Base-by-base conservation (phyloP, 1,284 basidiomycete genomes). In the Omphalotus olearius region DNA sequence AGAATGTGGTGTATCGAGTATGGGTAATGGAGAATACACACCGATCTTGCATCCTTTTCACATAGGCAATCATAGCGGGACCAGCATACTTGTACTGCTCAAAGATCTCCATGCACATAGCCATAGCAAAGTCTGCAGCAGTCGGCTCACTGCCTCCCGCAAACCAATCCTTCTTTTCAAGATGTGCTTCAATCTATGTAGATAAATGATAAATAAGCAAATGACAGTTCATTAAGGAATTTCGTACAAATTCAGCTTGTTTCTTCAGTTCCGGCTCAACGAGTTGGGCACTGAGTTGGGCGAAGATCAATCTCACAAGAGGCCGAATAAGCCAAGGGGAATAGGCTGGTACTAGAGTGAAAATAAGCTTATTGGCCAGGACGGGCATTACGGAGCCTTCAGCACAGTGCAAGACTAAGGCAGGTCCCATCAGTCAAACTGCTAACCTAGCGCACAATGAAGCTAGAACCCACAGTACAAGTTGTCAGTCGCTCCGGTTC, bases 311-410 rank as follows among this genome's bases (percentile, higher is more conserved):
- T 10, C 51, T 62, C 20, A 69, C 54, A 23, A 74, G 41, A 13
- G 69, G 67, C 7, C 72, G 65, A 30, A 75, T 55, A 25, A 70
- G 59, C 54, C 69, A 66, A 1, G 73, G 68, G 4, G 68, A 57
- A 16, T 61, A 62, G 20, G 61, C 40, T 1, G 72, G 70, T 20
- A 65, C 60, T 1, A 68, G 35, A 25, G 58, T 61, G 45, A 71
- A 71, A 10, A 71, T 58, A 20, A 69, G 53, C 37, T 65, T 62
- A 42, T 66, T 66, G 13, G 68, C 64, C 10, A 75, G 58, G 16
- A 67, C 52, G 2, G 73, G 72, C 66, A 70, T 67, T 20, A 71
- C 54, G 3, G 70, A 67, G 3, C 71, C 74, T 58, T 75, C 74
- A 4, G 72, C 60, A 51, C 70, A 74, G 58, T 75, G 73, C 3